These are phyloP conservation scores for Suillus subaureus DNA, from an alignment of 768 basidiomycete genomes.

Conservation along the genomic window DNA sequence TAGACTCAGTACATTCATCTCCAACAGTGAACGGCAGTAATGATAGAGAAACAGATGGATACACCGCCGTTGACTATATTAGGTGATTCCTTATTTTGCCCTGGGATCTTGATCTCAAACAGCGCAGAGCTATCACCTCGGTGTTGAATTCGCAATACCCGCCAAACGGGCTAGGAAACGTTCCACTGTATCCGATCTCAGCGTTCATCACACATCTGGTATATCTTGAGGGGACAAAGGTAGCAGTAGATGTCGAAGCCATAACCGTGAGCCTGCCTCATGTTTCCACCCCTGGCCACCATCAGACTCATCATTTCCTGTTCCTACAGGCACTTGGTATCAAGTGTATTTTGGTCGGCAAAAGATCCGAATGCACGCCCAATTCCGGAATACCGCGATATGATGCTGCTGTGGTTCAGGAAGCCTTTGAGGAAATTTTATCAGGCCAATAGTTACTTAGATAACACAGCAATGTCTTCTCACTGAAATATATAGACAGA, in stretches of 20 bases:
- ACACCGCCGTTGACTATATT: conserved; percentile 84
- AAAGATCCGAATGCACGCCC: conserved; percentile 18
- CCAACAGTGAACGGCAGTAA: conserved; percentile 79
- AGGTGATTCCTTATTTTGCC: conserved; percentile 43
- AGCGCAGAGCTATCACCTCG: conserved; percentile 60
- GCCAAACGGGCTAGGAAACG: conserved; percentile 59
- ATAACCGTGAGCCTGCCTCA: conserved; percentile 56
- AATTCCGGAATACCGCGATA: conserved; percentile 39
- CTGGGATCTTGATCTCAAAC: conserved; percentile 15
- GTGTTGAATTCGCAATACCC: conserved; percentile 68
- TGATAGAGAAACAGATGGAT: conserved; percentile 88
- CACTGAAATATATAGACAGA: not conserved
- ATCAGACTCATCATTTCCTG: conserved; percentile 7
- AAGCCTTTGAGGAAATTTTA: conserved; percentile 42
- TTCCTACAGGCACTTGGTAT: conserved; percentile 56
- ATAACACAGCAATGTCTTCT: not conserved
- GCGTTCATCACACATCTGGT: conserved; percentile 88
- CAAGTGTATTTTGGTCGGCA: conserved; percentile 53
- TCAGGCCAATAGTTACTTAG: conserved; percentile 1
- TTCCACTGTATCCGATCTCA: conserved; percentile 68
- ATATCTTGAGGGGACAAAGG: conserved; percentile 63
- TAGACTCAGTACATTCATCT: conserved; percentile 14
- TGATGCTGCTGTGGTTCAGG: conserved; percentile 46
- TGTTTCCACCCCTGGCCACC: conserved; percentile 8
- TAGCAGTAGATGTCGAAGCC: conserved; percentile 60